Evolutionary conservation across 1,284 basidiomycete genomes (phyloP).

Genomic region (Tilletia setariae): DNA sequence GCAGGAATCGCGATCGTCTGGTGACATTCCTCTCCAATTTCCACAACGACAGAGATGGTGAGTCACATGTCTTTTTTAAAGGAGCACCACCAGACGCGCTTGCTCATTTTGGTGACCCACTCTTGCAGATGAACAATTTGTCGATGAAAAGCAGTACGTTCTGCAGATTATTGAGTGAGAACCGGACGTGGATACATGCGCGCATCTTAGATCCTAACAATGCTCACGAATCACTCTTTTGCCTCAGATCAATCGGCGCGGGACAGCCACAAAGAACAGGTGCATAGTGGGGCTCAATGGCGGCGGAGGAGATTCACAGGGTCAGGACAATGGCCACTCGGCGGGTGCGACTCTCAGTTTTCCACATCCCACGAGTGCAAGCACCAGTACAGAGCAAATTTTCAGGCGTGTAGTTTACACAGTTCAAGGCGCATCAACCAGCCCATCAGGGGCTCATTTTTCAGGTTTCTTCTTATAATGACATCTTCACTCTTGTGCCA

Average conservation of each 20-base stretch:
- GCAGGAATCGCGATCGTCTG: slow-evolving; percentile 89
- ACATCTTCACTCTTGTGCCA: too few relatives aligned
- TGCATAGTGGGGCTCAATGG: background rate
- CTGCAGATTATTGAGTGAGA: slow-evolving; percentile 47
- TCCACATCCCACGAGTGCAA: too few relatives aligned
- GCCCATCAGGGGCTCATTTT: too few relatives aligned
- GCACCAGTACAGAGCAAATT: too few relatives aligned
- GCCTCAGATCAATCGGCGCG: background rate
- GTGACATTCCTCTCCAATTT: slow-evolving; percentile 84
- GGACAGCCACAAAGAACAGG: background rate
- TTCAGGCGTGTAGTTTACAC: too few relatives aligned
- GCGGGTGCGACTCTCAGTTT: too few relatives aligned
- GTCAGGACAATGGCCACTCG: background rate
- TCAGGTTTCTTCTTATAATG: too few relatives aligned
- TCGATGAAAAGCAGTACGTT: slow-evolving; percentile 53
- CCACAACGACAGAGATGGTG: slow-evolving; percentile 91
- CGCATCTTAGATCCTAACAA: background rate
- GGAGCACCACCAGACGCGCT: too few relatives aligned
- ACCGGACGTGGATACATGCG: background rate
- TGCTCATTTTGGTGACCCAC: background rate
- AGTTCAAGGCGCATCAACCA: too few relatives aligned
- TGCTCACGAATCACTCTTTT: background rate
- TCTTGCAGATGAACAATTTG: slow-evolving; percentile 48
- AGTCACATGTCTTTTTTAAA: background rate
- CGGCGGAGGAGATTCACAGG: background rate